Evolutionary conservation across 805 yeast genomes (phyloP).

Genomic region (Saccharomycodes ludwigii): DNA sequence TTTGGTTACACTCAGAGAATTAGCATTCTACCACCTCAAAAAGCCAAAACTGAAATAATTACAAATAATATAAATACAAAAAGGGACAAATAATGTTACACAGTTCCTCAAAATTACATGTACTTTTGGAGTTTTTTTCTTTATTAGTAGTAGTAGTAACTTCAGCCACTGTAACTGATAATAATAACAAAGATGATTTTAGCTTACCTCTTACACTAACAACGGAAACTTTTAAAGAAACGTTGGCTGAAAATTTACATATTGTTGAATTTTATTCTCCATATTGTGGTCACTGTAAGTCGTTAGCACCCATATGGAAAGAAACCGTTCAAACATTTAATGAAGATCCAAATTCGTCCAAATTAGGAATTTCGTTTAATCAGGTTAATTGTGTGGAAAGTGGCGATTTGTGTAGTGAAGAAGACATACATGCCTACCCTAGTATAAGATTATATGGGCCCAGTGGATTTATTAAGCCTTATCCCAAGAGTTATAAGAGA

Average conservation of each 20-base stretch:
- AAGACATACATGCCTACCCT: constrained; percentile 59
- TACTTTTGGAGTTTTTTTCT: too few relatives aligned
- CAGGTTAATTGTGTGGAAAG: constrained; percentile 79
- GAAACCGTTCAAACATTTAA: constrained; percentile 41
- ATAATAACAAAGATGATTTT: constrained; percentile 2
- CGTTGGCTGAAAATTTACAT: constrained; percentile 43
- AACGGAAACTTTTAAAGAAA: constrained; percentile 35
- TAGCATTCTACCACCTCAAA: too few relatives aligned
- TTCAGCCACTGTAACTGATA: background rate
- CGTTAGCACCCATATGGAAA: constrained; percentile 76
- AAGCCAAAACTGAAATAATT: too few relatives aligned
- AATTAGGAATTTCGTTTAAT: constrained; percentile 39
- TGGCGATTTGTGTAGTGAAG: constrained; percentile 74
- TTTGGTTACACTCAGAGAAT: too few relatives aligned
- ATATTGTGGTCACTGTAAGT: constrained; percentile 71
- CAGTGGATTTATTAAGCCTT: constrained; percentile 31
- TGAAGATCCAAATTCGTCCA: constrained; percentile 26
- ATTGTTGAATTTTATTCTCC: constrained; percentile 88
- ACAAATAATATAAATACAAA: too few relatives aligned
- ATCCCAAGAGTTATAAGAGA: constrained; percentile 35
- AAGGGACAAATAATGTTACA: too few relatives aligned
- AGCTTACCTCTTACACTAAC: constrained; percentile 25
- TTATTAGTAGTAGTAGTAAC: too few relatives aligned
- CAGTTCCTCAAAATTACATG: too few relatives aligned
- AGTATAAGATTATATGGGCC: constrained; percentile 58